Percentiles rank a stretch among this genome's conserved stretches.
Conservation (phyloP, 768 basidiomycete species). For the Fomitopsis serialis region DNA sequence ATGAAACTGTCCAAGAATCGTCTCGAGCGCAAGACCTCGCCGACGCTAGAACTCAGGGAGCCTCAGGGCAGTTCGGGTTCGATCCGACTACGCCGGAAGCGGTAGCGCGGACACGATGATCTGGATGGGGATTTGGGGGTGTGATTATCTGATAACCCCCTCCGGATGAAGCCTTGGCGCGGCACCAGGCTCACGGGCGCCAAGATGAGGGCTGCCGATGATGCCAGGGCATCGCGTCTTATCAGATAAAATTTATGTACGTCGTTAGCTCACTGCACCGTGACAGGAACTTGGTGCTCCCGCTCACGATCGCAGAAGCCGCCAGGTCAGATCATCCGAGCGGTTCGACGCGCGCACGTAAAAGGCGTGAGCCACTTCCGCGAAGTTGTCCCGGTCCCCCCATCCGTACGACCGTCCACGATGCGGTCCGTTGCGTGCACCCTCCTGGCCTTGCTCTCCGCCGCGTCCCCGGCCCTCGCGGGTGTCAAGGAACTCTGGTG, state of each 20-base stretch:
- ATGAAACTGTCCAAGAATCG: background rate
- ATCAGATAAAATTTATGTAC: slow-evolving; percentile 19
- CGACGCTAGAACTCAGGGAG: background rate
- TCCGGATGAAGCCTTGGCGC: too few species aligned
- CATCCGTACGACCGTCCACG: slow-evolving; percentile 4
- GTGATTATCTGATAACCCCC: background rate
- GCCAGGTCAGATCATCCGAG: slow-evolving; percentile 5
- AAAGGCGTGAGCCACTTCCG: background rate
- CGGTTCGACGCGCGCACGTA: background rate
- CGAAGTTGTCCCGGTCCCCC: slow-evolving; percentile 5
- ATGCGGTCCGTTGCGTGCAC: slow-evolving; percentile 17
- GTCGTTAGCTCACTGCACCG: background rate
- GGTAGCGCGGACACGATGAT: background rate
- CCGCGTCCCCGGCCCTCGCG: slow-evolving; percentile 43
- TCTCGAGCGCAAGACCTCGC: background rate
- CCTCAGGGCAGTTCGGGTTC: background rate
- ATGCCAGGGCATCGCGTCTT: slow-evolving; percentile 2
- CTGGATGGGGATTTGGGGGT: background rate
- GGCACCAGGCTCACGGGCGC: background rate
- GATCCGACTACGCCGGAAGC: background rate
- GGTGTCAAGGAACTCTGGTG: slow-evolving; percentile 77
- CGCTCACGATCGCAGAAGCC: too few species aligned
- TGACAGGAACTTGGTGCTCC: too few species aligned
- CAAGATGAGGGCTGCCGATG: background rate
- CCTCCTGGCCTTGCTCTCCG: slow-evolving; percentile 23